Conservation (phyloP, 345 rosid species). For the Eucalyptus brandiana region DNA sequence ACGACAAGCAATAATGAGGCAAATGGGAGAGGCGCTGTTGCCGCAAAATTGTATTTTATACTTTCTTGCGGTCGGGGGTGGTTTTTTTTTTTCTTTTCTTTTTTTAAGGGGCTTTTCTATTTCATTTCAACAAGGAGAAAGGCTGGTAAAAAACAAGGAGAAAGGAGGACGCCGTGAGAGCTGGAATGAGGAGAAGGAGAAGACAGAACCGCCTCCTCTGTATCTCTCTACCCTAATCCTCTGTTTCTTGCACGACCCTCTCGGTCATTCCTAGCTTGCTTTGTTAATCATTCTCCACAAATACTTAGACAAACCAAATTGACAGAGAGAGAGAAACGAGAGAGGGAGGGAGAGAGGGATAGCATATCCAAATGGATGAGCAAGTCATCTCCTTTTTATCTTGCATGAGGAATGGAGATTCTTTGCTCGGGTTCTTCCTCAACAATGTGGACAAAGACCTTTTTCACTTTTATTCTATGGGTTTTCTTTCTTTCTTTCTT, state of each 20-base stretch:
- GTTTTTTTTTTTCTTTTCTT: accelerated
- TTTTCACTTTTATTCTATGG: not conserved
- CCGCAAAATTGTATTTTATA: not conserved
- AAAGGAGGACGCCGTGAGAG: not conserved
- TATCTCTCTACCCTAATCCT: not conserved
- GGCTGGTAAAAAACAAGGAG: not conserved
- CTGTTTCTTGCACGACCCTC: not conserved
- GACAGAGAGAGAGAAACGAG: not conserved
- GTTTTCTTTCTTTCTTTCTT: not conserved
- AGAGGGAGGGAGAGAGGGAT: not conserved
- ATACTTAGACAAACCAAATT: not conserved
- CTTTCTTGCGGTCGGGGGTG: not conserved
- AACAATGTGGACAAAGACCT: not conserved
- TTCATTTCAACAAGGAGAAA: not conserved
- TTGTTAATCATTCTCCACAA: not conserved
- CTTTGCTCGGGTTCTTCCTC: not conserved
- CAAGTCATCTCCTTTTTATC: not conserved
- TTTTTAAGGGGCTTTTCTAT: not conserved
- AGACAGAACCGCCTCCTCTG: not conserved
- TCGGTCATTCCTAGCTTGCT: not conserved
- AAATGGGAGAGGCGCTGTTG: not conserved
- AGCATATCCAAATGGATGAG: not conserved
- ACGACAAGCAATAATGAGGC: not conserved
- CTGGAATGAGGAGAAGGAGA: not conserved
- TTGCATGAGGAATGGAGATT: not conserved